Conservation (phyloP, 192 early-diverging fungal species). For the Coemansia sp. region DNA sequence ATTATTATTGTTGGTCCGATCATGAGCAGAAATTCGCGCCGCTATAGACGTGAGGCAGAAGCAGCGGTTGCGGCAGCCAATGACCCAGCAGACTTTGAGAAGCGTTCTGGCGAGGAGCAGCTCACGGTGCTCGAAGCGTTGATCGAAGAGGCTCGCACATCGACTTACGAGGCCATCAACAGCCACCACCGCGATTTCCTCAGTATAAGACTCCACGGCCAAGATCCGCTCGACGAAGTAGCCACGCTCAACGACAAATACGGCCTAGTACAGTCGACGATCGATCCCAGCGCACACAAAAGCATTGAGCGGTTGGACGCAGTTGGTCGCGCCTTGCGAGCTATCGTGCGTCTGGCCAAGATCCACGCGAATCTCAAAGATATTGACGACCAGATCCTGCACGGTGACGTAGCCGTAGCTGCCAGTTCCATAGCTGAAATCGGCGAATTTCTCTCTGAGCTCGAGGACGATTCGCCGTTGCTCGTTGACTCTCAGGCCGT, state of each 20-base stretch:
- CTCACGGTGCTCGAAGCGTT: slow-evolving; percentile 17
- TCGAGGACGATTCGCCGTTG: slow-evolving; percentile 12
- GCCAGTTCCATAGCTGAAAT: slow-evolving; percentile 46
- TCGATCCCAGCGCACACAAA: not conserved
- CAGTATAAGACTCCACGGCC: slow-evolving; percentile 26
- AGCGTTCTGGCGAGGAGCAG: slow-evolving; percentile 20
- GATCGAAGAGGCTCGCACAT: slow-evolving; percentile 28
- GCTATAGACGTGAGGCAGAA: slow-evolving; percentile 13
- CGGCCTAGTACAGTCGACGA: slow-evolving; percentile 18
- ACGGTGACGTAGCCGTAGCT: slow-evolving; percentile 42
- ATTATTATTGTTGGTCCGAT: not conserved
- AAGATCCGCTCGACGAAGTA: slow-evolving; percentile 51
- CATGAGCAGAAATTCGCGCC: slow-evolving; percentile 25
- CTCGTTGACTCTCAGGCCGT: slow-evolving; percentile 11
- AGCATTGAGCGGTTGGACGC: slow-evolving; percentile 19
- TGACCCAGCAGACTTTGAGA: slow-evolving; percentile 17
- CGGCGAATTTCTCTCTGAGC: slow-evolving; percentile 22
- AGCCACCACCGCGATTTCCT: slow-evolving; percentile 42
- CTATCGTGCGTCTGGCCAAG: slow-evolving; percentile 34
- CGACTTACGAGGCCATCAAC: slow-evolving; percentile 43
- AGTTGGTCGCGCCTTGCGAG: slow-evolving; percentile 21
- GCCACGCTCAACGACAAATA: slow-evolving; percentile 47
- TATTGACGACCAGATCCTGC: slow-evolving; percentile 39
- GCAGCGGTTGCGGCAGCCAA: not conserved
- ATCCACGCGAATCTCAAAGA: slow-evolving; percentile 47